Base-by-base conservation (phyloP, 2,329 filamentous ascomycete genomes). In the Berkeleyomyces basicola region DNA sequence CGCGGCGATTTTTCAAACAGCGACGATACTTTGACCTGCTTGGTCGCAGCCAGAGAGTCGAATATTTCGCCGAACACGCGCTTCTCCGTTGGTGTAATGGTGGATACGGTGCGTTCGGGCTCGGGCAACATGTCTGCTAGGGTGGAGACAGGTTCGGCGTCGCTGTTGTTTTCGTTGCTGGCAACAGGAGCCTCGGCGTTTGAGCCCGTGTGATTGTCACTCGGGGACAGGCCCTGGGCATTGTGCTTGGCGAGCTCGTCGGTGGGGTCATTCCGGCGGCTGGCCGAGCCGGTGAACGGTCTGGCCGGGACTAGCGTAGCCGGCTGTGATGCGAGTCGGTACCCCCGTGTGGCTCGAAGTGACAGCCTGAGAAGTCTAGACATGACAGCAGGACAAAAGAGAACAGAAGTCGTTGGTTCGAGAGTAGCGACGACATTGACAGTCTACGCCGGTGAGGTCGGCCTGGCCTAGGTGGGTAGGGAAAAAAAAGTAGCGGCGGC, bases 41-140 rank as follows among this genome's bases (percentile, higher is more conserved):
- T 59, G 9, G 63, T 58, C 36, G 42, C 61, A 39, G 66, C 64
- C 10, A 77, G 75, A 40, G 76, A 74, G 53, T 74, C 71, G 57
- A 79, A 78, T 53, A 85, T 84, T 61, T 82, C 76, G 60, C 77
- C 74, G 67, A 86, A 86, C 60, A 85, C 80, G 59, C 76, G 74
- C 37, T 79, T 76, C 68, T 86, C 83, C 0, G 73, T 69, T 0
- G 78, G 78, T 0, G 83, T 86, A 58, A 85, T 82, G 4, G 82
- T 85, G 3, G 77, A 77, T 55, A 70, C 53, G 63, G 61, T 16
- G 59, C 1, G 23, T 67, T 59, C 11, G 66, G 61, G 46, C 53
- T 62, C 11, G 49, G 37, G 58, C 6, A 43, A 40, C 7, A 43
- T 47, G 58, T 40, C 33, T 23, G 33, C 40, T 11, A 47, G 42